Evolutionary conservation across 768 basidiomycete genomes (phyloP).

Genomic region (Psilocybe cubensis): DNA sequence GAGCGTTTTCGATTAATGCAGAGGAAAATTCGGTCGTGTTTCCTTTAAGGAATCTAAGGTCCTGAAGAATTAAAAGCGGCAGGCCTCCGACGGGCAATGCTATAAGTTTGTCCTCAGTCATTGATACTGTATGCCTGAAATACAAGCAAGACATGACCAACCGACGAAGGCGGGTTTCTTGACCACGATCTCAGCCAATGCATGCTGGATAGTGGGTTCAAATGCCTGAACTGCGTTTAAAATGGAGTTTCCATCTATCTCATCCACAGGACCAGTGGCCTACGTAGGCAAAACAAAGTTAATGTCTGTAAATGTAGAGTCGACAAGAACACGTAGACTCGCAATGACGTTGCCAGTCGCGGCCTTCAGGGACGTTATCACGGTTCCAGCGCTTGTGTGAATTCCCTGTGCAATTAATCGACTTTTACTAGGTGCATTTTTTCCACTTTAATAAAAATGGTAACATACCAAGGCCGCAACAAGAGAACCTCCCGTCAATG

Average conservation of each 20-base stretch:
- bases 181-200: conserved; percentile 22
- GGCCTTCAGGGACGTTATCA: conserved; percentile 22
- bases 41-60: conserved; percentile 27
- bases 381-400: conserved; percentile 24
- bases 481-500: conserved; percentile 27
- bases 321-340: neutral
- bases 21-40: conserved; percentile 22
- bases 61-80: conserved; percentile 30
- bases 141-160: neutral
- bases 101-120: neutral
- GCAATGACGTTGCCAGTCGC: conserved; percentile 31
- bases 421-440: neutral
- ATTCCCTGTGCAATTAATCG: conserved; percentile 31
- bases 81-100: conserved; percentile 32
- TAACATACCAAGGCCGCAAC: conserved; percentile 23
- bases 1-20: conserved; percentile 29
- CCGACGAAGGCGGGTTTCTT: conserved; percentile 29
- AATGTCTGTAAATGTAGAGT: neutral
- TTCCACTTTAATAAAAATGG: neutral
- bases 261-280: conserved; percentile 26
- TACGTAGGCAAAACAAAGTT: conserved; percentile 1
- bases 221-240: conserved; percentile 25
- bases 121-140: neutral
- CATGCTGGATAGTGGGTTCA: conserved; percentile 28
- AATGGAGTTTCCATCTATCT: conserved; percentile 28